Evolutionary conservation across 1,139 yeast species (phyloP).

Genomic region (Pichia sp.): DNA sequence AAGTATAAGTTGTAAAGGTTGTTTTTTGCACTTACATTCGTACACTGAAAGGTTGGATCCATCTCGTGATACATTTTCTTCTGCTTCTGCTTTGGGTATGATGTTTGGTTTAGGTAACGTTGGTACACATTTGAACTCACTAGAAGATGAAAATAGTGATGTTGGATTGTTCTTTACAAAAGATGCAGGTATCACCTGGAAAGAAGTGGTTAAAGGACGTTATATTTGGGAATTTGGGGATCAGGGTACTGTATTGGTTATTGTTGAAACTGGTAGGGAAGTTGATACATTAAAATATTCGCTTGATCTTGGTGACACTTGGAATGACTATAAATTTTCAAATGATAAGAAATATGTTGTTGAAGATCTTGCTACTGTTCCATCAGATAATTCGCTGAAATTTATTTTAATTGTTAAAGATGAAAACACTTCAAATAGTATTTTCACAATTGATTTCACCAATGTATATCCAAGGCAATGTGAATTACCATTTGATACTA

Average conservation of each 20-base stretch:
- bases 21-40: conserved; percentile 85
- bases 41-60: conserved; percentile 78
- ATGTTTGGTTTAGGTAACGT: conserved; percentile 88
- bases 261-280: conserved; percentile 52
- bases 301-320: conserved; percentile 70
- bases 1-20: conserved; percentile 45
- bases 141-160: conserved; percentile 34
- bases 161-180: conserved; percentile 59
- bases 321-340: conserved; percentile 63
- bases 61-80: conserved; percentile 75
- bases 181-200: conserved; percentile 92
- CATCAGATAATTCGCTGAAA: conserved; percentile 78
- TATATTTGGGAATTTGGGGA: conserved; percentile 97
- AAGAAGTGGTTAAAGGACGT: conserved; percentile 63
- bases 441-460: conserved; percentile 66
- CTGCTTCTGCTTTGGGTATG: conserved; percentile 84
- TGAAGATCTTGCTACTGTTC: conserved; percentile 80
- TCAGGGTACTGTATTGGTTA: conserved; percentile 77
- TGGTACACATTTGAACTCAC: conserved; percentile 53
- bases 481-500: conserved; percentile 52
- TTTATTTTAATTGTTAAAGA: conserved; percentile 51
- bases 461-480: conserved; percentile 64
- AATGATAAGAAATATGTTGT: conserved; percentile 47
- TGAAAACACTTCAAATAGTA: conserved; percentile 31
- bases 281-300: conserved; percentile 64